Base-by-base conservation (phyloP, 306 rosid species). In the Prunus armeniaca region DNA sequence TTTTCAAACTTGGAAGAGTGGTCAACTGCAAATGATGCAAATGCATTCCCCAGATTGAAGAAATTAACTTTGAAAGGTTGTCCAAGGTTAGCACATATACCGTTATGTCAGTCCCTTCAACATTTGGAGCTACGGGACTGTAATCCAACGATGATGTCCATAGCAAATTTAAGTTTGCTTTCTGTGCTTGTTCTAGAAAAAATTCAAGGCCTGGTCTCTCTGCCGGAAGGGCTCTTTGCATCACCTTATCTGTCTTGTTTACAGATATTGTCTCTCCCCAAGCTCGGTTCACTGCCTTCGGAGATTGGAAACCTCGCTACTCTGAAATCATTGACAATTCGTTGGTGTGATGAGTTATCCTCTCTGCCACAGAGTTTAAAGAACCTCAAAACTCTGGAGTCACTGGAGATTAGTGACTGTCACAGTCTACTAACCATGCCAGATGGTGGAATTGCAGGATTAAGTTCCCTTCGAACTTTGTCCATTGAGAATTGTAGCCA, bases 401-500 rank as follows among this genome's bases (percentile, higher is more conserved):
- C 66, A 6, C 20, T 61, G 2, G 66, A 61, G 41, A 61, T 61
- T 61, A 61, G 74, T 20, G 73, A 76, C 63, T 76, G 80, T 64
- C 49, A 56, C 47, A 24, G 34, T 17, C 24, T 55, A 45, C 1
- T 25, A 3, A 24, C 41, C 20, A 24, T 76, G 65, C 58, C 58
- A 6, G 68, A 54, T 63, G 41, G 19, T 43, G 56, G 51, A 25
- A 56, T 38, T 20, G 19, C 45, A 57, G 80, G 67, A 15, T 55
- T 43, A 22, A 55, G 49, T 47, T 67, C 24, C 54, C 74, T 76
- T 67, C 58, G 47, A 76, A 49, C 74, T 56, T 54, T 76, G 74
- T 67, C 80, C 34, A 76, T 56, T 19, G 74, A 67, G 38, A 76
- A 56, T 67, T 76, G 74, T 46, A 76, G 27, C 14, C 56, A 55